Evolutionary conservation across 2,329 filamentous ascomycete genomes (phyloP).

Genomic region (Pseudopyrenochaeta lycopersici): DNA sequence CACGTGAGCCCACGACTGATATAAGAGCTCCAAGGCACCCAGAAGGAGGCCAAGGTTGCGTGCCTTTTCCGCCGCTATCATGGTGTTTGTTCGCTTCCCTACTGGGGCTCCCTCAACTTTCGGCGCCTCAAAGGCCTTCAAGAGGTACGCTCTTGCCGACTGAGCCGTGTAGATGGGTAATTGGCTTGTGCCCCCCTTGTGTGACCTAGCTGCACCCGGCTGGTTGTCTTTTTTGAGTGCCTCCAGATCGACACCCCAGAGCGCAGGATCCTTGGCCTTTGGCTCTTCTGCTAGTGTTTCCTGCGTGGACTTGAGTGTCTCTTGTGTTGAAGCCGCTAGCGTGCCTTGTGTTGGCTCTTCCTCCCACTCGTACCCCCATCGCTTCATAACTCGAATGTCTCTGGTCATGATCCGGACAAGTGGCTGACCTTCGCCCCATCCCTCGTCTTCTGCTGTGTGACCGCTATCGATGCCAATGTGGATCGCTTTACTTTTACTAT

Average conservation of each 20-base stretch:
- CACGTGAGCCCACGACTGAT: conserved; percentile 75
- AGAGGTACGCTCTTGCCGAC: conserved; percentile 67
- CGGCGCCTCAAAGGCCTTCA: conserved; percentile 66
- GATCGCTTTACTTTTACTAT: conserved; percentile 79
- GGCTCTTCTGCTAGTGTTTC: conserved; percentile 21
- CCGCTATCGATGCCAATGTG: conserved; percentile 76
- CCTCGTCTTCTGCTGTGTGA: conserved; percentile 72
- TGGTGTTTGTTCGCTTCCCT: conserved; percentile 59
- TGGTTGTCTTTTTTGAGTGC: conserved; percentile 59
- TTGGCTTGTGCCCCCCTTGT: conserved; percentile 47
- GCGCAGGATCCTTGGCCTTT: conserved; percentile 53
- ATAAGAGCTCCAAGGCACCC: conserved; percentile 75
- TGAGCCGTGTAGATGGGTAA: conserved; percentile 81
- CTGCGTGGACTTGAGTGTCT: conserved; percentile 16
- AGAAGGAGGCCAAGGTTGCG: conserved; percentile 75
- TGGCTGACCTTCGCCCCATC: conserved; percentile 79
- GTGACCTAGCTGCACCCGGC: conserved; percentile 20
- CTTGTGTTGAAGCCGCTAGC: conserved; percentile 16
- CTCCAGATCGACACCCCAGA: conserved; percentile 69
- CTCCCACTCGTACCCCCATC: conserved; percentile 71
- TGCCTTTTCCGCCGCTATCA: conserved; percentile 68
- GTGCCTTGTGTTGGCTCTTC: conserved; percentile 19
- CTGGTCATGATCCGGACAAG: conserved; percentile 76
- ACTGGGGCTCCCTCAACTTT: conserved; percentile 37
- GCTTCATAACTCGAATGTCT: conserved; percentile 77